These are phyloP conservation scores for Gossypium ekmanianum DNA, from an alignment of 345 rosid genomes.

Conservation along the genomic window DNA sequence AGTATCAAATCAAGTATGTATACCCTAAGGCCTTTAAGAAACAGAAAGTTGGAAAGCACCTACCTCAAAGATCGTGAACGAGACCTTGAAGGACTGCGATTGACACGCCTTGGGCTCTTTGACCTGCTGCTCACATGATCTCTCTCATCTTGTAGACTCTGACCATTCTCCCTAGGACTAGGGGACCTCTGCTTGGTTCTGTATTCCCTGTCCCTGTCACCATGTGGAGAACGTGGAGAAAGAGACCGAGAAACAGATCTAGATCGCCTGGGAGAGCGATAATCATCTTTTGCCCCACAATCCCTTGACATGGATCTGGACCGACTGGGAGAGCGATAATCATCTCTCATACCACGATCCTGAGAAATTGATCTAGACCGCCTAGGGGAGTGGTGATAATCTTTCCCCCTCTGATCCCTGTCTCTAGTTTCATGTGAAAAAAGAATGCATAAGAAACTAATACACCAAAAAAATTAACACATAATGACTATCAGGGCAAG, in stretches of 20 bases:
- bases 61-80: conserved; percentile 55
- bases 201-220: conserved; percentile 36
- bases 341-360: conserved; percentile 34
- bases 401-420: conserved; percentile 46
- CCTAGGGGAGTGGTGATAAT: conserved; percentile 42
- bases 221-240: conserved; percentile 44
- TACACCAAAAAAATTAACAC: background rate
- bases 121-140: conserved; percentile 37
- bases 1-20: background rate
- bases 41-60: background rate
- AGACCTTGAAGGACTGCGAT: conserved; percentile 46
- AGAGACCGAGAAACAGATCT: conserved; percentile 56
- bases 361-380: conserved; percentile 58
- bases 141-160: conserved; percentile 38
- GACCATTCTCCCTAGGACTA: conserved; percentile 46
- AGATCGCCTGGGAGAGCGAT: conserved; percentile 46
- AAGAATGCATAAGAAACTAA: conserved; percentile 11
- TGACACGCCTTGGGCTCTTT: conserved; percentile 40
- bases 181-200: conserved; percentile 39
- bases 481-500: background rate
- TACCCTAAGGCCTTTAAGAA: background rate
- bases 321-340: conserved; percentile 42
- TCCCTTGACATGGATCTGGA: conserved; percentile 66
- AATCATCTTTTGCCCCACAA: conserved; percentile 35
- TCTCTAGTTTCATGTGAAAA: conserved; percentile 19